These are phyloP conservation scores for Tympanopsis confertula DNA, from an alignment of 2,329 filamentous ascomycete species.

Conservation along the genomic window DNA sequence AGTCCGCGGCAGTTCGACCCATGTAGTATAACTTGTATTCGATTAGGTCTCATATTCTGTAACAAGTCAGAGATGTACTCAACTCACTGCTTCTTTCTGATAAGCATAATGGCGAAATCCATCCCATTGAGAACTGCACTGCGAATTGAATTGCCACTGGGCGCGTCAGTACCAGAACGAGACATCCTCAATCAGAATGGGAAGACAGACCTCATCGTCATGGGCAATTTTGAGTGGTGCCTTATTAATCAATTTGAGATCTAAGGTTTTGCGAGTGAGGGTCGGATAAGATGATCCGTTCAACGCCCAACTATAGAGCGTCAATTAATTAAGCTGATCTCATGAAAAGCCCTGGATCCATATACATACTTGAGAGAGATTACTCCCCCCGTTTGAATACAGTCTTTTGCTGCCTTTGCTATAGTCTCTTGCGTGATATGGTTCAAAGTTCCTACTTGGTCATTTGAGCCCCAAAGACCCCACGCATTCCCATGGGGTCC, in stretches of 20 bases:
- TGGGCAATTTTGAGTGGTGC: conserved; percentile 5
- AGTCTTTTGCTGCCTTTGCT: conserved; percentile 16
- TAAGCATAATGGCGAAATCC: conserved; percentile 22
- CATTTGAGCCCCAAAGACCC: conserved; percentile 29
- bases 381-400: conserved; percentile 25
- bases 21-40: no score
- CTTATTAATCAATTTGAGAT: conserved; percentile 16
- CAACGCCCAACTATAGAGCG: conserved; percentile 19
- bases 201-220: no score
- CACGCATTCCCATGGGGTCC: conserved; percentile 29
- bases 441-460: conserved; percentile 29
- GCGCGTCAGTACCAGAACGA: no score
- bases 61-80: conserved; percentile 29
- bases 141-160: conserved; percentile 1
- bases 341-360: no score
- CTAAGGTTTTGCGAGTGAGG: conserved; percentile 17
- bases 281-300: conserved; percentile 19
- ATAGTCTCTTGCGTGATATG: conserved; percentile 28
- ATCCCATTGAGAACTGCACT: not conserved
- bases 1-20: no score
- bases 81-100: conserved; percentile 21
- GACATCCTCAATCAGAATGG: conserved; percentile 13
- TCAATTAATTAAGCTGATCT: no score
- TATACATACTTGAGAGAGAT: conserved; percentile 30
- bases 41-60: no score